Evolutionary conservation across 139 green algal genomes (phyloP), one percentile per base, ranked within the genome.

Genomic region (Pleodorina starrii): DNA sequence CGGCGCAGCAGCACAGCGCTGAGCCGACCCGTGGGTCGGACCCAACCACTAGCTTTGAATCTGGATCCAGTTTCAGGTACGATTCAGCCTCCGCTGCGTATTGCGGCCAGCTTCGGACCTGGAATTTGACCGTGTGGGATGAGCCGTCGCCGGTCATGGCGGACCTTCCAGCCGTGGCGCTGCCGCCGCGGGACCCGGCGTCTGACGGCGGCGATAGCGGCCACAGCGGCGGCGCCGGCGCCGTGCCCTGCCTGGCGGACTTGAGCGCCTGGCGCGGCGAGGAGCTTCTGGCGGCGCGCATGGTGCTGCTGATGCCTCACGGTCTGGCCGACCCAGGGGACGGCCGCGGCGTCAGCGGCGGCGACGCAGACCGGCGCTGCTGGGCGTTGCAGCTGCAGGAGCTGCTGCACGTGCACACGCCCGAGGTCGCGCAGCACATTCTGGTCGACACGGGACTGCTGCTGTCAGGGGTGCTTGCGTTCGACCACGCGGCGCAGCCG

Each of bases 301-400:
- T 63, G 43, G 32, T 77, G 43, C 60, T 87, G 60, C 60, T 87
- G 17, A 42, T 87, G n/a, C 81, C 81, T n/a, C n/a, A 23, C 54
- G 12, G 5, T 36, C 29, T 32, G 48, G n/a, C 32, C 48, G 16
- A 7, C 25, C 54, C 54, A 66, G 29, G 54, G 2, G 54, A 21
- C 5, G 29, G 54, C 54, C 25, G 6, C 29, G 54, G 32, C n/a
- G 1, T 2, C 32, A 35, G 32, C 50, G 23, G 51, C 32, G 25
- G 25, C 43, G 27, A 38, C 44, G 40, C 42, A 59, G 23, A 29
- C 23, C 21, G n/a, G 16, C 73, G 14, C 1, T 23, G 11, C 79
- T 87, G 81, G 81, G 42, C 50, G 4, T 17, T 21, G 1, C 51
- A 87, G 43, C 60, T 87, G 42, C 60, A 16, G 81, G 25, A 36